Conservation (phyloP, 2,329 filamentous ascomycete genomes). For the Ophiocordyceps camponoti-saundersi region DNA sequence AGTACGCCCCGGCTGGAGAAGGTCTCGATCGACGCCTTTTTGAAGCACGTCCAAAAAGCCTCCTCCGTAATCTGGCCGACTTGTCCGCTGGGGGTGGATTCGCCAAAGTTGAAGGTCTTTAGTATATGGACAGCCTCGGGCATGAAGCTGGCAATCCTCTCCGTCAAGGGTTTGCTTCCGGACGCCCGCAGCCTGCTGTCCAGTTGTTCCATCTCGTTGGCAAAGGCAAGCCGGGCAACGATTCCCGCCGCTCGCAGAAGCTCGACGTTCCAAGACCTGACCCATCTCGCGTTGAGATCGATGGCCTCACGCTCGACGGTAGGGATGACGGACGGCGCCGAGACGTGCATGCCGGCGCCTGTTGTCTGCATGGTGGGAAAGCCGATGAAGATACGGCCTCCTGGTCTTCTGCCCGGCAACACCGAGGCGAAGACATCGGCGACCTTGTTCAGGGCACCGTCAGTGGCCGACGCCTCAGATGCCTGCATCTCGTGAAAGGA, state of each 20-base stretch:
- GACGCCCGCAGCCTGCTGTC: slow-evolving; percentile 38
- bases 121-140: slow-evolving; percentile 69
- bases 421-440: slow-evolving; percentile 81
- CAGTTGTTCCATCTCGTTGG: slow-evolving; percentile 69
- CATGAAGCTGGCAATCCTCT: slow-evolving; percentile 49
- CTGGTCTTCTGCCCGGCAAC: slow-evolving; percentile 64
- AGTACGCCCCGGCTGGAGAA: slow-evolving; percentile 79
- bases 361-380: slow-evolving; percentile 97
- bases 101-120: slow-evolving; percentile 73
- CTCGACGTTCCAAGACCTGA: slow-evolving; percentile 89
- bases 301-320: slow-evolving; percentile 96
- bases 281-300: slow-evolving; percentile 87
- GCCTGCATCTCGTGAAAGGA: slow-evolving; percentile 70
- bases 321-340: slow-evolving; percentile 87
- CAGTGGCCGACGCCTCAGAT: slow-evolving; percentile 33
- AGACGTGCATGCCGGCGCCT: slow-evolving; percentile 82
- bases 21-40: slow-evolving; percentile 67
- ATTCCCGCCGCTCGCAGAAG: slow-evolving; percentile 85
- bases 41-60: slow-evolving; percentile 87
- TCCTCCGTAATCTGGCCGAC: slow-evolving; percentile 83
- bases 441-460: slow-evolving; percentile 33
- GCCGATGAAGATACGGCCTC: slow-evolving; percentile 86
- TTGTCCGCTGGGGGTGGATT: slow-evolving; percentile 74
- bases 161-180: slow-evolving; percentile 37
- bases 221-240: slow-evolving; percentile 73